Evolutionary conservation across 2,329 filamentous ascomycete species (phyloP), one percentile per base, ranked within the genome.

Genomic region (Phyllosticta citriasiana): DNA sequence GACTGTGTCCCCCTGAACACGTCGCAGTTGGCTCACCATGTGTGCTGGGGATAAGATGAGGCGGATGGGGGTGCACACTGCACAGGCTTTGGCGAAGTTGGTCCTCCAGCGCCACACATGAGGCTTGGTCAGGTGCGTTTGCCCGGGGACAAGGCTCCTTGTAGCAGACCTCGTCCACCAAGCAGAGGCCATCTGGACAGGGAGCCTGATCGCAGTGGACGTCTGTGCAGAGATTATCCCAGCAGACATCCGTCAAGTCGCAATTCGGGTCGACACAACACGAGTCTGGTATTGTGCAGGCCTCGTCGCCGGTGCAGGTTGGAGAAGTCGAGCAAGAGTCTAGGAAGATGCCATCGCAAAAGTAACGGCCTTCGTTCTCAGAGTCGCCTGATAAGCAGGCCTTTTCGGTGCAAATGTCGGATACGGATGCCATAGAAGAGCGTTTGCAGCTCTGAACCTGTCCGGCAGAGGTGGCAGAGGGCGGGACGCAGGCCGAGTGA

Each of bases 191-290:
- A 40, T 69, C 66, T 9, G 70, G 68, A 62, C 65, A 72, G 16
- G 70, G 64, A 27, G 64, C 35, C 58, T 73, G 71, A 26, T 68
- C 70, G 60, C 73, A 74, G 25, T 72, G 69, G 7, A 69, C 69
- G 47, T 74, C 71, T 47, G 68, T 66, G 64, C 72, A 74, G 22
- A 67, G 63, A 14, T 62, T 50, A n/a, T 65, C 63, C 12, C 33
- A 62, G 35, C 60, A 62, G 16, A 61, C 55, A 16, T 57, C 59
- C 16, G 53, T 26, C 53, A 60, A n/a, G 22, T 70, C 67, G 62
- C 69, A 76, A 58, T 71, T 67, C 27, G 73, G 73, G 61, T 76
- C 72, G 60, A 67, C 73, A 64, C 73, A 75, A 47, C 40, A 47
- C 26, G 67, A 66, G 56, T 72, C 70, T 19, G 70, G 66, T 16